Conservation (phyloP, 257 asterid species). For the Solanum bulbocastanum region DNA sequence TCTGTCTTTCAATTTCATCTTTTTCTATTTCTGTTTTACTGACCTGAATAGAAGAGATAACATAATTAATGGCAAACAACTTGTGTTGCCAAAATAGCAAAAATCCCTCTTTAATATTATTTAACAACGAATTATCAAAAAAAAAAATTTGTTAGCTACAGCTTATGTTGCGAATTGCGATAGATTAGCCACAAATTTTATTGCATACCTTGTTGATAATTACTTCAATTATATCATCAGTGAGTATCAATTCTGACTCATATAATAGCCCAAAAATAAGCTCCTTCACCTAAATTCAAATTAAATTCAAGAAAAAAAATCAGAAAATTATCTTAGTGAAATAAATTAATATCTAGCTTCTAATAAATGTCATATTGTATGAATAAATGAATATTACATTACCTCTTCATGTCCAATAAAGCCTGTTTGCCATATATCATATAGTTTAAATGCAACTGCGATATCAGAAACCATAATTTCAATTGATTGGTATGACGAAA, state of each 20-base stretch:
- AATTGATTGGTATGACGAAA: not conserved
- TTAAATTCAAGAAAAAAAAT: not conserved
- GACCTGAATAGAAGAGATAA: too few species aligned
- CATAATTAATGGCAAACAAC: not conserved
- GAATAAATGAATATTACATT: not conserved
- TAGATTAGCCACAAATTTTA: not conserved
- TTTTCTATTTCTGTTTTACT: too few species aligned
- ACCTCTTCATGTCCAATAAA: conserved; percentile 44
- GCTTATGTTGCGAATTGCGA: not conserved
- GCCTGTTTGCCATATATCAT: conserved; percentile 32
- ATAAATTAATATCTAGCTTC: not conserved
- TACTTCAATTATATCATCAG: conserved; percentile 19
- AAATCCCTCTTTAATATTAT: not conserved
- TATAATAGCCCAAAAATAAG: conserved; percentile 34
- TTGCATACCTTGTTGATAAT: conserved; percentile 28
- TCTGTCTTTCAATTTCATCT: too few species aligned
- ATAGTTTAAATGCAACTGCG: conserved; percentile 41
- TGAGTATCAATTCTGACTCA: conserved; percentile 31
- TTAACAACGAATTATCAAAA: not conserved
- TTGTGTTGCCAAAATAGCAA: not conserved
- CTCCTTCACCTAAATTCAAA: conserved; percentile 33
- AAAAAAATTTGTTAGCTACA: not conserved
- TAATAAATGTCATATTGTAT: not conserved
- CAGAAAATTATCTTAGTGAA: not conserved
- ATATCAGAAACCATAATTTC: not conserved